phyloP scores from a whole-genome alignment of 1,284 basidiomycete genomes.

The Cutaneotrichosporon sp. region DNA sequence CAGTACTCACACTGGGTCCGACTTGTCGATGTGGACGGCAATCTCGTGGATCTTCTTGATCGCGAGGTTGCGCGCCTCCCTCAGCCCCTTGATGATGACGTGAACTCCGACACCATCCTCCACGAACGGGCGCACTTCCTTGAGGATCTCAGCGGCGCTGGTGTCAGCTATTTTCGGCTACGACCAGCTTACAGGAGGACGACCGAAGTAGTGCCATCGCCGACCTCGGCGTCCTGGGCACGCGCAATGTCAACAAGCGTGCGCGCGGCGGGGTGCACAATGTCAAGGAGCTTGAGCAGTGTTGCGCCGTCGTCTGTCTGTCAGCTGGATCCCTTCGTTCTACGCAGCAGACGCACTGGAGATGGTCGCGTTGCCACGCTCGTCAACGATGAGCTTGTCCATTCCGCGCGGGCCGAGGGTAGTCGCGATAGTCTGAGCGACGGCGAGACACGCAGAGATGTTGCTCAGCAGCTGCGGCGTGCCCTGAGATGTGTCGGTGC shows the following conservation, averaged over 20 bases:
- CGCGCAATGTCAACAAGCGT: constrained; percentile 96
- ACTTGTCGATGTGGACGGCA: constrained; percentile 86
- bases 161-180: constrained; percentile 1
- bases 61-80: constrained; percentile 82
- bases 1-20: constrained; percentile 65
- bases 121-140: constrained; percentile 86
- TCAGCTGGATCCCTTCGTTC: constrained; percentile 12
- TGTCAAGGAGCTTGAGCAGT: constrained; percentile 93
- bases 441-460: constrained; percentile 90
- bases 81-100: constrained; percentile 95
- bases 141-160: constrained; percentile 83
- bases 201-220: constrained; percentile 96
- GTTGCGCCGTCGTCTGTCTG: constrained; percentile 84
- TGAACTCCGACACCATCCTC: constrained; percentile 98
- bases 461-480: constrained; percentile 91
- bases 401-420: constrained; percentile 98
- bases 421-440: constrained; percentile 83
- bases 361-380: constrained; percentile 92
- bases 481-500: constrained; percentile 95
- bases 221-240: constrained; percentile 97
- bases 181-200: constrained; percentile 63
- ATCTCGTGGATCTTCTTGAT: constrained; percentile 83
- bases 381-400: constrained; percentile 91
- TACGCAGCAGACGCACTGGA: constrained; percentile 59
- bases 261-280: constrained; percentile 94